Conservation (phyloP, 306 rosid species). For the Fragaria nilgerrensis region DNA sequence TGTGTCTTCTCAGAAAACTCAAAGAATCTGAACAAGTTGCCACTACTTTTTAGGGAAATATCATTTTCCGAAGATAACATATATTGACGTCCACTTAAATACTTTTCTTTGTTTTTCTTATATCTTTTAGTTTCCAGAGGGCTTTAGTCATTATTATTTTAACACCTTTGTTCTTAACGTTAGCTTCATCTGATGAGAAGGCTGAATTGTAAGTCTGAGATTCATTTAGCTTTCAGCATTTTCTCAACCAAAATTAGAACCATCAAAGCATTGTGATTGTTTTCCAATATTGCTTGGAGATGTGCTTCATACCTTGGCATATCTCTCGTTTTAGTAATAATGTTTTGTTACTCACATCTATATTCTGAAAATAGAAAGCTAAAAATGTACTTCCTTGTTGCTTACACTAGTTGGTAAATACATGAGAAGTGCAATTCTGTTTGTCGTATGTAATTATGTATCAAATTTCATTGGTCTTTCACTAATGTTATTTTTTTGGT, state of each 20-base stretch:
- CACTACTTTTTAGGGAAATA: not conserved
- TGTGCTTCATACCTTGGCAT: not conserved
- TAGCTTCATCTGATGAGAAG: not conserved
- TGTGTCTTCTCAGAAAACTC: not conserved
- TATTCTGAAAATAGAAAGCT: conserved; percentile 5
- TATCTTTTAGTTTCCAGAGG: not conserved
- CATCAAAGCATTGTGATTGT: not conserved
- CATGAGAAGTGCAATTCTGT: conserved; percentile 31
- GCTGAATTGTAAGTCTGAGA: not conserved
- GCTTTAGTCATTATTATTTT: not conserved
- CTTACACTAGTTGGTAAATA: conserved; percentile 23
- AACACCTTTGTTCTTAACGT: not conserved
- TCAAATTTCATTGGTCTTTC: conserved; percentile 14
- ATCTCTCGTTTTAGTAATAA: not conserved
- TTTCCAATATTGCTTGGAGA: not conserved
- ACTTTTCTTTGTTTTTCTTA: not conserved
- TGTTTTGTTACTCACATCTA: not conserved
- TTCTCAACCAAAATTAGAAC: not conserved
- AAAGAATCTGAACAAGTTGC: not conserved
- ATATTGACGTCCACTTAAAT: not conserved
- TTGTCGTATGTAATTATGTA: conserved; percentile 19
- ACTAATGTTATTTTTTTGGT: conserved; percentile 12
- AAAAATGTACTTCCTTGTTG: not conserved
- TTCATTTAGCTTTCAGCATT: conserved; percentile 4
- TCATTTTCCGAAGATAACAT: not conserved